Conservation (phyloP, 176 grass and related monocot genomes). For the Bonia amplexicaulis region DNA sequence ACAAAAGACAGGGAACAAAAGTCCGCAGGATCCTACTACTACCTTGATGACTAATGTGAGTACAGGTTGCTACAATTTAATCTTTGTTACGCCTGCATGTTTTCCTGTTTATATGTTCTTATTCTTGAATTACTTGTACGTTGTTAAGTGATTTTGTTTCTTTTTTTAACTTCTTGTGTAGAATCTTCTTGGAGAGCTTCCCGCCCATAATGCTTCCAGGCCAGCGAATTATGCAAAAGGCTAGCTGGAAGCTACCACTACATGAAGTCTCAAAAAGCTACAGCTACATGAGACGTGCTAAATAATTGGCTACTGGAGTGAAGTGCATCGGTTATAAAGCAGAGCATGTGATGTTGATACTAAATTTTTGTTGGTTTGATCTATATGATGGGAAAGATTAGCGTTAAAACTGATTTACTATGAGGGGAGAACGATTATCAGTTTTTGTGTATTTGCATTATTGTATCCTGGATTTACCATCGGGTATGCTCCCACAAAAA, state of each 20-base stretch:
- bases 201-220: not conserved
- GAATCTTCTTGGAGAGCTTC: slow-evolving; percentile 21
- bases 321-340: slow-evolving; percentile 17
- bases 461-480: slow-evolving; percentile 19
- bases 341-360: slow-evolving; percentile 25
- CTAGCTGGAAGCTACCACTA: not conserved
- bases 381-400: slow-evolving; percentile 4
- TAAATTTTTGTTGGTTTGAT: slow-evolving; percentile 32
- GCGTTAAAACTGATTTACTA: not conserved
- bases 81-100: not conserved
- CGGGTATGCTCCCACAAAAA: not conserved
- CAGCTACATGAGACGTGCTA: not conserved
- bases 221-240: not conserved
- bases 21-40: slow-evolving; percentile 70
- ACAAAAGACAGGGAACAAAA: slow-evolving; percentile 91
- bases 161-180: not conserved
- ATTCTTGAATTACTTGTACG: not conserved
- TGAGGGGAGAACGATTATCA: not conserved
- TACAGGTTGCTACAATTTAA: not conserved
- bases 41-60: slow-evolving; percentile 68
- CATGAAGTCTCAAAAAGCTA: not conserved
- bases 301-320: slow-evolving; percentile 30
- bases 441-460: slow-evolving; percentile 24
- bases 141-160: not conserved
- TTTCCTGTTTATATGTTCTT: not conserved